Base-by-base conservation (phyloP, 768 basidiomycete genomes). In the Megacollybia marginata region DNA sequence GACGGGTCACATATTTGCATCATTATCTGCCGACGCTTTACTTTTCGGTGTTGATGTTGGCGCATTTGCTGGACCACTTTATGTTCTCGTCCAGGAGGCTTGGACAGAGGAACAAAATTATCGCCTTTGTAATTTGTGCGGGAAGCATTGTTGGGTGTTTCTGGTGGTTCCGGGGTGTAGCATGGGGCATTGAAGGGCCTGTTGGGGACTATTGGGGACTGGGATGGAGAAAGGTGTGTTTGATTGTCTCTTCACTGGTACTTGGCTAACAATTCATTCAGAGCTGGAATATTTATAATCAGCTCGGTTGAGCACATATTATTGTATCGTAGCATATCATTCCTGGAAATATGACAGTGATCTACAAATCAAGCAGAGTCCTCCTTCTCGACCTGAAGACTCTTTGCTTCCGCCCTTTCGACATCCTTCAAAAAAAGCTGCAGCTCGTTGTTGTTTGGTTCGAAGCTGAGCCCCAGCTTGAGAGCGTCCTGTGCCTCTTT, bases 11-110 rank as follows among this genome's bases (percentile, higher is more conserved):
- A 31, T 97, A 97, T 58, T 70, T 98, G 23, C 95, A 98, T 65
- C 93, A 96, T 72, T 97, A 95, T 62, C 82, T 98, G 9, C 95
- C 95, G 5, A 93, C 95, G 0, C 73, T 97, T n/a, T 98, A 93
- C 72, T 99, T 99, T 68, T 78, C 93, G 19, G 91, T 98, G 44
- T 68, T 98, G 47, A 92, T 95, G 87, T 71, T 85, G 42, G 89
- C 85, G 0, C 92, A 96, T 63, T 65, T 98, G 49, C 74, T 95
- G 53, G 94, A 99, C 66, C 92, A 96, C 64, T 88, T 92, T 66
- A 70, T 98, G 58, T 97, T 99, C 70, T 79, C 80, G 2, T 82
- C 90, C 12, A 72, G 75, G 33, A 74, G 80, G 10, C 71, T 86
- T 51, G 75, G 77, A 10, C 68, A 70, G 12, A 71, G 70, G 42